These are phyloP conservation scores for Cladosporium oxysporum DNA, from an alignment of 2,329 filamentous ascomycete genomes.

Conservation along the genomic window DNA sequence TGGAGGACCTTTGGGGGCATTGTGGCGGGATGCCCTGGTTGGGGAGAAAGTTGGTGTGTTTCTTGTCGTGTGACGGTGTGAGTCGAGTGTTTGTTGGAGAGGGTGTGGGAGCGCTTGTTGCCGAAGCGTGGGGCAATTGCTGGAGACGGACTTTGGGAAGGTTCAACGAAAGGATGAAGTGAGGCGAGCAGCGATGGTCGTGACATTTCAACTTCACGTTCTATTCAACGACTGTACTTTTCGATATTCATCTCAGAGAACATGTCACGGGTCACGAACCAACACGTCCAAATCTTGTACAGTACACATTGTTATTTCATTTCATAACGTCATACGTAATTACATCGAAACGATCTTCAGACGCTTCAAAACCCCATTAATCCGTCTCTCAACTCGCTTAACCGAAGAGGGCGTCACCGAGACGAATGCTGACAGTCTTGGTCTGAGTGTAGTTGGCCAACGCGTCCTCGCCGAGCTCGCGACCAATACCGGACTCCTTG, in stretches of 20 bases:
- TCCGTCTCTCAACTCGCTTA: constrained; percentile 32
- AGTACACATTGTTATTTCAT: constrained; percentile 14
- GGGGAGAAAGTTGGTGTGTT: background rate
- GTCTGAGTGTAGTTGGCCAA: constrained; percentile 25
- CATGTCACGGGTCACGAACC: background rate
- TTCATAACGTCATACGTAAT: constrained; percentile 25
- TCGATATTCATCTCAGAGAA: background rate
- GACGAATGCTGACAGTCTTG: constrained; percentile 50
- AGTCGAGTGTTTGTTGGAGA: constrained; percentile 9
- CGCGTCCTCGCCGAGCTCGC: constrained; percentile 34
- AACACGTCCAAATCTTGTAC: constrained; percentile 15
- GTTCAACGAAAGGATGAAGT: background rate
- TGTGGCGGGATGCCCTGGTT: constrained; percentile 9
- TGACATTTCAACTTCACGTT: background rate
- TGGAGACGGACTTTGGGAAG: constrained; percentile 8
- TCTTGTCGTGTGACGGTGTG: background rate
- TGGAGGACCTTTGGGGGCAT: constrained; percentile 39
- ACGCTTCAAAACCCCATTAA: constrained; percentile 1
- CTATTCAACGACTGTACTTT: background rate
- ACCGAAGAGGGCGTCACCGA: constrained; percentile 54
- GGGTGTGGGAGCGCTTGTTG: background rate
- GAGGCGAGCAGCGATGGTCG: background rate
- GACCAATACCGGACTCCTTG: constrained; percentile 40
- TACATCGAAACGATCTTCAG: constrained; percentile 16
- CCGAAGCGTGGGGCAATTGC: constrained; percentile 3